Conservation (phyloP, 2,329 filamentous ascomycete genomes). For the Colletotrichum nymphaeae region DNA sequence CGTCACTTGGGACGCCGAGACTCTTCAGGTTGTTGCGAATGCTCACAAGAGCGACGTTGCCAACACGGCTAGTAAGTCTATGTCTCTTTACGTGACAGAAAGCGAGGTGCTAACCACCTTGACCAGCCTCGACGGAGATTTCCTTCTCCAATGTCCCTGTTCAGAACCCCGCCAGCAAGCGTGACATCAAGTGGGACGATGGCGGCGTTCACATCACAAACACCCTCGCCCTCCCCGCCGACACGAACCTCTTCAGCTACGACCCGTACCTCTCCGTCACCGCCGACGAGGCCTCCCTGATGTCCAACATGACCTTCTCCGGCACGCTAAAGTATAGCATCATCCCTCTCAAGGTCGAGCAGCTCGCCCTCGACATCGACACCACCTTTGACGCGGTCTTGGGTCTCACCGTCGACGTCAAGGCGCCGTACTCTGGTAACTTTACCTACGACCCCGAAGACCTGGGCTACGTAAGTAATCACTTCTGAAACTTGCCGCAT, state of each 20-base stretch:
- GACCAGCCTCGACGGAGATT: constrained; percentile 35
- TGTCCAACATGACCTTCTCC: constrained; percentile 39
- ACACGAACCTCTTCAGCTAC: constrained; percentile 35
- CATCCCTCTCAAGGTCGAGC: constrained; percentile 35
- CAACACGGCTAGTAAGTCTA: constrained; percentile 38
- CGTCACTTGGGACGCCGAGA: constrained; percentile 28
- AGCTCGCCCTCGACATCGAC: constrained; percentile 39
- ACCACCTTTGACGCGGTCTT: constrained; percentile 37
- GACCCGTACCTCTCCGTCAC: constrained; percentile 37
- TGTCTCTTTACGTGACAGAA: too few relatives aligned
- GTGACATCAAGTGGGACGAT: constrained; percentile 37
- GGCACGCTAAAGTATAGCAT: constrained; percentile 39
- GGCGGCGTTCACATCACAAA: constrained; percentile 38
- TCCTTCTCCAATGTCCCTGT: constrained; percentile 38
- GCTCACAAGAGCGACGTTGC: constrained; percentile 40
- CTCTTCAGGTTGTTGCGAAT: constrained; percentile 37
- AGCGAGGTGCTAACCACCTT: neutral
- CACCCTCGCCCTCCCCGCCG: constrained; percentile 36
- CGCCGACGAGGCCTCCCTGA: constrained; percentile 38
- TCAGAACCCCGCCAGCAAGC: constrained; percentile 31
- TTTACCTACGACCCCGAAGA: constrained; percentile 33
- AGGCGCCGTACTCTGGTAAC: constrained; percentile 35
- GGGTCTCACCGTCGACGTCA: constrained; percentile 36
- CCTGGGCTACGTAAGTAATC: constrained; percentile 25
- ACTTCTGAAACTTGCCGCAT: too few relatives aligned